phyloP scores from a whole-genome alignment of 495 filamentous ascomycete species.

The Penicillium lividum region DNA sequence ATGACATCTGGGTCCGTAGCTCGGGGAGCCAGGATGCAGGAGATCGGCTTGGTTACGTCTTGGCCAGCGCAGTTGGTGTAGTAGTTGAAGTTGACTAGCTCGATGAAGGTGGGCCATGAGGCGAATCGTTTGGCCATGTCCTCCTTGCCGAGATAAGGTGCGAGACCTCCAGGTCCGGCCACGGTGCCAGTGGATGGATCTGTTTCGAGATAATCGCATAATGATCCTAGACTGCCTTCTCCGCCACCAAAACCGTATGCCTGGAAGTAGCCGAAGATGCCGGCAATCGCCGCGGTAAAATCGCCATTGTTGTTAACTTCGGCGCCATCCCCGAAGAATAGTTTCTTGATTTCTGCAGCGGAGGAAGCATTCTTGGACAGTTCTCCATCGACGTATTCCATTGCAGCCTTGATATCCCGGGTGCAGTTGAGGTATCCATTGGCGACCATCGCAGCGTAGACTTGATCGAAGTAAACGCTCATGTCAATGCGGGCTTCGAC shows the following conservation, averaged over 20 bases:
- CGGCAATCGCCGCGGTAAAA: constrained; percentile 46
- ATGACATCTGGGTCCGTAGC: constrained; percentile 40
- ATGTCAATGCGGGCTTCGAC: constrained; percentile 57
- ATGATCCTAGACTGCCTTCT: constrained; percentile 34
- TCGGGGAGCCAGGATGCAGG: constrained; percentile 44
- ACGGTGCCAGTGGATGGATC: constrained; percentile 27
- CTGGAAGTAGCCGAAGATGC: constrained; percentile 48
- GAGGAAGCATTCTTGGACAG: constrained; percentile 32
- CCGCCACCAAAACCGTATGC: constrained; percentile 49
- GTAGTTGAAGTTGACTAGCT: constrained; percentile 44
- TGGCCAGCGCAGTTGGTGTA: constrained; percentile 44
- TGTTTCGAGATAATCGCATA: constrained; percentile 51
- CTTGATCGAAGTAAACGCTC: constrained; percentile 57
- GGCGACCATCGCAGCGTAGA: constrained; percentile 52
- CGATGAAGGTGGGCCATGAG: constrained; percentile 42
- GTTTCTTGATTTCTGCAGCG: constrained; percentile 46
- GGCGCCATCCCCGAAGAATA: constrained; percentile 51
- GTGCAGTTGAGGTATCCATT: constrained; percentile 57
- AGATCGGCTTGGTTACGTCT: constrained; percentile 24
- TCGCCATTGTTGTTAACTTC: constrained; percentile 51
- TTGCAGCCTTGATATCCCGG: constrained; percentile 51
- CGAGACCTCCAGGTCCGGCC: constrained; percentile 41
- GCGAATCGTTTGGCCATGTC: constrained; percentile 49
- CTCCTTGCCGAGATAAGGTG: constrained; percentile 38
- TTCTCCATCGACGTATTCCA: constrained; percentile 53